Percentiles rank a stretch among this genome's conserved stretches.
Conservation (phyloP, 2,329 filamentous ascomycete species). For the Thermomyces lanuginosus region DNA sequence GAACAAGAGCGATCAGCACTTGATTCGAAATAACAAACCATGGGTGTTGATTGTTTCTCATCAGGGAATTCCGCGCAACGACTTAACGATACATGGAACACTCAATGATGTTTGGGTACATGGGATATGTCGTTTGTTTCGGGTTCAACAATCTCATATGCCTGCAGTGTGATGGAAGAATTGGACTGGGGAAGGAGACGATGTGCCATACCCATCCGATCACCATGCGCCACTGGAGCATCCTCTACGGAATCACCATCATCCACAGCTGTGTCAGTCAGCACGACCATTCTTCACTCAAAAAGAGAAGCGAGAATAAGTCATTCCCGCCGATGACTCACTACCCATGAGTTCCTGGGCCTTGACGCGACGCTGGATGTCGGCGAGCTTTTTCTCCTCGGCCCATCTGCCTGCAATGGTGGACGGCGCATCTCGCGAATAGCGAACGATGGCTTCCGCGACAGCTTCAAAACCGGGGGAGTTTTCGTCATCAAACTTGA, state of each 20-base stretch:
- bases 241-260: conserved; percentile 11
- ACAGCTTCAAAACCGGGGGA: conserved; percentile 49
- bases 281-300: not conserved
- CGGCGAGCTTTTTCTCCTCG: conserved; percentile 34
- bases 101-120: too few relatives aligned
- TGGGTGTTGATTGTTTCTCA: too few relatives aligned
- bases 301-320: not conserved
- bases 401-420: conserved; percentile 43
- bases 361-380: conserved; percentile 20
- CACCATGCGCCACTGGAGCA: conserved; percentile 11
- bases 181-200: conserved; percentile 17
- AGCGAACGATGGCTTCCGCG: conserved; percentile 31
- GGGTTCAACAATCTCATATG: conserved; percentile 25
- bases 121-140: too few relatives aligned
- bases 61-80: too few relatives aligned
- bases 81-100: not conserved
- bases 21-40: too few relatives aligned
- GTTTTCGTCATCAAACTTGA: conserved; percentile 49
- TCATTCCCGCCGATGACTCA: conserved; percentile 9
- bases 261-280: conserved; percentile 6
- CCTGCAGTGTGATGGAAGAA: conserved; percentile 14
- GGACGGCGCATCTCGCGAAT: conserved; percentile 36
- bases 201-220: conserved; percentile 17
- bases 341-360: conserved; percentile 23
- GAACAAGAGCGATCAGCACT: conserved; percentile 7